Evolutionary conservation across 345 rosid genomes (phyloP), one percentile per base, ranked within the genome.

Genomic region (Kernera saxatilis): DNA sequence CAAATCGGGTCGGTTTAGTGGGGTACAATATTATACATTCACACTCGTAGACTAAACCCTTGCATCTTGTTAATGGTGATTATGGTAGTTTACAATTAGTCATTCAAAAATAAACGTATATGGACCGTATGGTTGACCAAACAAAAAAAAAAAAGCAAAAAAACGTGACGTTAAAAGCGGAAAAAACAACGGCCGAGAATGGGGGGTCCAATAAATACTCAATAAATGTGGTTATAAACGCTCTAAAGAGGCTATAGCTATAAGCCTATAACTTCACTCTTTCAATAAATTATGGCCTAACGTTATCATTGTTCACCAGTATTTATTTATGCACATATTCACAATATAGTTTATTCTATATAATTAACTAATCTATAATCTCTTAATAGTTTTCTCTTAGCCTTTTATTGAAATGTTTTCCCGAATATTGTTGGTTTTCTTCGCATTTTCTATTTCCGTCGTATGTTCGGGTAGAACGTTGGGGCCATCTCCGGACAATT

Each of bases 401-500:
- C 13, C 19, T 33, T 58, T 3, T 8, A 15, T 69, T 0, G 5
- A 59, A 59, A 70, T 70, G 67, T 5, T 35, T 59, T 70, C 67
- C 10, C 30, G 27, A 59, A 60, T 59, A 0, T 25, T 37, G 15
- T 70, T 59, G 18, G 13, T 70, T 59, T 19, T 59, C 29, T 48
- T 70, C n/a, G 29, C 30, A 26, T 1, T 70, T 48, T 49, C 50
- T 44, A 21, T 48, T 17, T 36, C 19, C 3, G 8, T 49, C 6
- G 39, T 49, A 49, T 59, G 49, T 33, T 60, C 74, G 49, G 49
- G 67, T 11, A 58, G 40, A 48, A 59, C 40, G 8, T 58, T 48
- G n/a, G 67, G 11, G 8, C 67, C 67, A 36, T 58, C 67, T 48
- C 19, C 51, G 4, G 15, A 5, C 15, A 9, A 37, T 36, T 45